Evolutionary conservation across 108 stramenopile genomes (phyloP), one percentile per base, ranked within the genome.

Genomic region (Parmales sp.): DNA sequence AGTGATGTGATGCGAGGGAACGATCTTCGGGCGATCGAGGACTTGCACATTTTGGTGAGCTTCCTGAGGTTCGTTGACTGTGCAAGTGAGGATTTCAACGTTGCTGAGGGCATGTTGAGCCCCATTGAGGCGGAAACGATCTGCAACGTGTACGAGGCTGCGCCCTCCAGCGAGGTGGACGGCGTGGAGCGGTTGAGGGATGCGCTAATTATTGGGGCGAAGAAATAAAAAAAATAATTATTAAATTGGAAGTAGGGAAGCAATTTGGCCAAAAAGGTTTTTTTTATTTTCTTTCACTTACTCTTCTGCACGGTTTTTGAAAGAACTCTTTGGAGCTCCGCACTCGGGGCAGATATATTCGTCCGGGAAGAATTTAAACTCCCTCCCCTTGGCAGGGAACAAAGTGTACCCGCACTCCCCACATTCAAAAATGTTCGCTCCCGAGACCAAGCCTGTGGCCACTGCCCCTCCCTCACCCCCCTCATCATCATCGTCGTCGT

Each of bases 261-360:
- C n/a, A n/a, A n/a, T n/a, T n/a, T n/a, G n/a, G n/a, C n/a, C n/a
- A n/a, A n/a, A n/a, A n/a, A n/a, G n/a, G n/a, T n/a, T n/a, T n/a
- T n/a, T n/a, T n/a, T n/a, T n/a, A n/a, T n/a, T n/a, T n/a, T n/a
- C n/a, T n/a, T n/a, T n/a, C n/a, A n/a, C n/a, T n/a, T n/a, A n/a
- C n/a, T n/a, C n/a, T n/a, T n/a, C n/a, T n/a, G n/a, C n/a, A n/a
- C n/a, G n/a, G n/a, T n/a, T n/a, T n/a, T n/a, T n/a, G n/a, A n/a
- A n/a, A n/a, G n/a, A n/a, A n/a, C n/a, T n/a, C 76, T 90, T 94
- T 0, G 54, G 76, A 8, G 86, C 84, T 9, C 93, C 91, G 48
- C 90, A 92, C 68, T 90, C 83, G 18, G 93, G 93, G 76, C 90
- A 92, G 39, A 76, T 88, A 73, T 87, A 94, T 36, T 65, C 83